phyloP scores from a whole-genome alignment of 2,329 filamentous ascomycete species.

The Penicillium janthinellum region DNA sequence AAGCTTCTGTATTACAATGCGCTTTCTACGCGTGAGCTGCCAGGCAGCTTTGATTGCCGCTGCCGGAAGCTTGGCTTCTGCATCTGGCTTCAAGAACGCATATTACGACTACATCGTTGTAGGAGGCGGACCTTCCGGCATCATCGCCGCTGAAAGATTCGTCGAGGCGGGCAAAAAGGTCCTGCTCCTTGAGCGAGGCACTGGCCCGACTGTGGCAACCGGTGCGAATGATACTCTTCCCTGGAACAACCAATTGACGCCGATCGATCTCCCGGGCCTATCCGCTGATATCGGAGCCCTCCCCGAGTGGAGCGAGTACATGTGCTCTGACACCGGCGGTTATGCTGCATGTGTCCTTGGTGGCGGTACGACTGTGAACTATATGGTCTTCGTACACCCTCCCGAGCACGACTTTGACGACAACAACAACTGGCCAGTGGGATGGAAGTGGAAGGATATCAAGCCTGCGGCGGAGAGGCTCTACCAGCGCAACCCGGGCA shows the following conservation, averaged over 20 bases:
- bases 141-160: conserved; percentile 28
- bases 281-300: conserved; percentile 28
- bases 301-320: conserved; percentile 24
- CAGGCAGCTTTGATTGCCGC: conserved; percentile 19
- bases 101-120: conserved; percentile 30
- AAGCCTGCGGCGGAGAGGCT: conserved; percentile 60
- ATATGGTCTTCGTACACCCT: conserved; percentile 42
- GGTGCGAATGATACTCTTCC: conserved; percentile 27
- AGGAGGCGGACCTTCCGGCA: conserved; percentile 27
- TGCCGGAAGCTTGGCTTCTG: conserved; percentile 14
- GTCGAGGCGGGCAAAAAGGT: conserved; percentile 28
- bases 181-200: conserved; percentile 26
- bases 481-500: conserved; percentile 71
- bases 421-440: conserved; percentile 70
- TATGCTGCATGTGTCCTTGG: conserved; percentile 31
- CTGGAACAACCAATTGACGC: conserved; percentile 27
- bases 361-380: conserved; percentile 33
- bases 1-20: conserved; percentile 6
- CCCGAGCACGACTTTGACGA: conserved; percentile 68
- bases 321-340: conserved; percentile 27
- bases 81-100: conserved; percentile 19
- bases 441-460: conserved; percentile 70
- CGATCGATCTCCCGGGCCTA: conserved; percentile 31
- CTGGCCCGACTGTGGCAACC: conserved; percentile 28
- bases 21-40: conserved; percentile 14